A percentile compares a stretch with the other conserved stretches of the same genome.
Conservation (phyloP, 2,329 filamentous ascomycete species). For the Trichoderma sp. region DNA sequence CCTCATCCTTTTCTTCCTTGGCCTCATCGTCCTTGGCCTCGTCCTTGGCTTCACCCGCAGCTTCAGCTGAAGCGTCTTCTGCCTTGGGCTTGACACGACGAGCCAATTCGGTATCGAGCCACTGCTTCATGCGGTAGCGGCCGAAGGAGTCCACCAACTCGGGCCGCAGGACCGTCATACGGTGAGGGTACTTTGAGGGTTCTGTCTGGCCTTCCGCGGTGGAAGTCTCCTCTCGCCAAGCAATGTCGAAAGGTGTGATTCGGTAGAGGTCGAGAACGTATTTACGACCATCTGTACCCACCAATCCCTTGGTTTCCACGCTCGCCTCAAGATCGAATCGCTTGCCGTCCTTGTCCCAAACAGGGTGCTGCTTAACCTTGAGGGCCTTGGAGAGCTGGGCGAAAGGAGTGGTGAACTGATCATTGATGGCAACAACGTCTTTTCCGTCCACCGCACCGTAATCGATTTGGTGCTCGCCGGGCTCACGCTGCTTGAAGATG, state of each 20-base stretch:
- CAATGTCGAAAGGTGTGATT: conserved; percentile 86
- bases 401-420: conserved; percentile 81
- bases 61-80: conserved; percentile 39
- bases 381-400: conserved; percentile 88
- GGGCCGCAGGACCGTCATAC: conserved; percentile 90
- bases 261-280: conserved; percentile 98
- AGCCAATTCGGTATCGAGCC: conserved; percentile 77
- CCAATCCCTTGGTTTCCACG: conserved; percentile 95
- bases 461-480: conserved; percentile 97
- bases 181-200: conserved; percentile 75
- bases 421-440: conserved; percentile 88
- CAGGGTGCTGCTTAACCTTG: conserved; percentile 89
- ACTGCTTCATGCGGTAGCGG: conserved; percentile 84
- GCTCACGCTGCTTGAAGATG: conserved; percentile 98
- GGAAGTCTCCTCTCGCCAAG: conserved; percentile 80
- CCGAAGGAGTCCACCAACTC: conserved; percentile 88
- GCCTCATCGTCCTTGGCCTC: conserved; percentile 32
- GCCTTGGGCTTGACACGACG: conserved; percentile 50
- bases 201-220: conserved; percentile 47
- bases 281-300: conserved; percentile 94
- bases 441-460: conserved; percentile 98
- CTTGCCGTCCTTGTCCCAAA: conserved; percentile 96
- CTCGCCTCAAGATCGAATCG: conserved; percentile 91
- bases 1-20: conserved; percentile 28
- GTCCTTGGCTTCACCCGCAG: conserved; percentile 32